Conservation (phyloP, 2,329 filamentous ascomycete species). For the Coleophoma eucalyptorum region DNA sequence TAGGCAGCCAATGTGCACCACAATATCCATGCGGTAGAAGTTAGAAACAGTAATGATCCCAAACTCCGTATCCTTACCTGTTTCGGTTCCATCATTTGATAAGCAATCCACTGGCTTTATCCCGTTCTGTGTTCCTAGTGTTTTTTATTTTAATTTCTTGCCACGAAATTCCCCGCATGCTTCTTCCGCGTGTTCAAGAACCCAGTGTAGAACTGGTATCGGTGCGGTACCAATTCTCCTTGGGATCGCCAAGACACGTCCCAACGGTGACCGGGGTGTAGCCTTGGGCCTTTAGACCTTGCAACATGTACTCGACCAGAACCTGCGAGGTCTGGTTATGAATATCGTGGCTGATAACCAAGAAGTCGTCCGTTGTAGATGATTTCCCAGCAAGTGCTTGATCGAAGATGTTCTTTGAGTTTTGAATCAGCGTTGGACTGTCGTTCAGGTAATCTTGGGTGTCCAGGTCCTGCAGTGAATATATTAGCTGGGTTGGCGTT, state of each 20-base stretch:
- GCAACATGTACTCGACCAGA: conserved; percentile 27
- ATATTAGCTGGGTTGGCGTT: too few relatives aligned
- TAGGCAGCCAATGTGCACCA: too few relatives aligned
- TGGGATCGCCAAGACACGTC: conserved; percentile 38
- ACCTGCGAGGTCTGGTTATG: conserved; percentile 27
- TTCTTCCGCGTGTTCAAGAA: not conserved
- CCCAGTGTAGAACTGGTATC: conserved; percentile 6
- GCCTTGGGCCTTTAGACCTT: conserved; percentile 26
- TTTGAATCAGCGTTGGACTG: conserved; percentile 36
- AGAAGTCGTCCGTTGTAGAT: conserved; percentile 27
- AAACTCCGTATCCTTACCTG: too few relatives aligned
- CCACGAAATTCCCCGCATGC: too few relatives aligned
- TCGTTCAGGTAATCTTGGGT: conserved; percentile 47
- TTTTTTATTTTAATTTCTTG: too few relatives aligned
- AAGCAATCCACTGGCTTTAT: too few relatives aligned
- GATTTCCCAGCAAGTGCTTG: conserved; percentile 10
- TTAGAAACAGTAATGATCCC: too few relatives aligned
- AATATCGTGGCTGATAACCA: conserved; percentile 43
- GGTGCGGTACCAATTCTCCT: conserved; percentile 35
- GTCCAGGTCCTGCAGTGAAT: conserved; percentile 29
- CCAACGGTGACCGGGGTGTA: conserved; percentile 37
- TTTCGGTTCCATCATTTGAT: too few relatives aligned
- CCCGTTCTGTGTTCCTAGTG: too few relatives aligned
- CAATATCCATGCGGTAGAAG: too few relatives aligned
- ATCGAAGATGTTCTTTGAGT: conserved; percentile 35